These are phyloP conservation scores for Pyrenophora seminiperda DNA, from an alignment of 2,329 filamentous ascomycete species.

Conservation along the genomic window DNA sequence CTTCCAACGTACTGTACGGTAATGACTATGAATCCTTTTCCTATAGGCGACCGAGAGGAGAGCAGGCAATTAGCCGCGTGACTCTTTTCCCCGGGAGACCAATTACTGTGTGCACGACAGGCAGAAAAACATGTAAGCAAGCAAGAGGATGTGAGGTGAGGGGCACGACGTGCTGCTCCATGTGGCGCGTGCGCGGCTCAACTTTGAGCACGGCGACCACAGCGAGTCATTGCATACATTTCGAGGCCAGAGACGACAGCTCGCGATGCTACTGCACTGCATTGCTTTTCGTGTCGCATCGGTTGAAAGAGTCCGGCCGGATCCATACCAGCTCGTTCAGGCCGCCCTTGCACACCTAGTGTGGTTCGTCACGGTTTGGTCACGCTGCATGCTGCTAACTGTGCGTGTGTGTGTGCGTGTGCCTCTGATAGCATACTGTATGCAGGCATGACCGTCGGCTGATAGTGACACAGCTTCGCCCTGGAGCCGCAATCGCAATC, in stretches of 20 bases:
- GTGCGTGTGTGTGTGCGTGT: too few relatives aligned
- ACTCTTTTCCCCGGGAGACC: too few relatives aligned
- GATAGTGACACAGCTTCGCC: slow-evolving; percentile 11
- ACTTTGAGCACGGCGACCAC: slow-evolving; percentile 1
- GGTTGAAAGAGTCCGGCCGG: slow-evolving; percentile 9
- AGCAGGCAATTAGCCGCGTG: too few relatives aligned
- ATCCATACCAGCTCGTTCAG: slow-evolving; percentile 17
- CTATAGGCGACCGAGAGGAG: too few relatives aligned
- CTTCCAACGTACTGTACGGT: neutral
- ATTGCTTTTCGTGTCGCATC: slow-evolving; percentile 15
- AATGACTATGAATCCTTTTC: neutral
- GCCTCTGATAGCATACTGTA: slow-evolving; percentile 9
- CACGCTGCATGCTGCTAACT: slow-evolving; percentile 19
- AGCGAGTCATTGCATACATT: slow-evolving; percentile 15
- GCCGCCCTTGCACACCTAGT: slow-evolving; percentile 3
- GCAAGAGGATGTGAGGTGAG: neutral
- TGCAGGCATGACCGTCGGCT: slow-evolving; percentile 11
- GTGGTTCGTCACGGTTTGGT: slow-evolving; percentile 6
- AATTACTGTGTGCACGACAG: too few relatives aligned
- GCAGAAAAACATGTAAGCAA: too few relatives aligned
- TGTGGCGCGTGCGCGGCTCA: slow-evolving; percentile 10
- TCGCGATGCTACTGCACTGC: slow-evolving; percentile 10
- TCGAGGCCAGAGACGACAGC: neutral
- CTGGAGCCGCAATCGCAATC: slow-evolving; percentile 15
- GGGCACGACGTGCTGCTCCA: neutral